phyloP scores from a whole-genome alignment of 192 early-diverging fungal genomes.

The Spizellomyces sp. region DNA sequence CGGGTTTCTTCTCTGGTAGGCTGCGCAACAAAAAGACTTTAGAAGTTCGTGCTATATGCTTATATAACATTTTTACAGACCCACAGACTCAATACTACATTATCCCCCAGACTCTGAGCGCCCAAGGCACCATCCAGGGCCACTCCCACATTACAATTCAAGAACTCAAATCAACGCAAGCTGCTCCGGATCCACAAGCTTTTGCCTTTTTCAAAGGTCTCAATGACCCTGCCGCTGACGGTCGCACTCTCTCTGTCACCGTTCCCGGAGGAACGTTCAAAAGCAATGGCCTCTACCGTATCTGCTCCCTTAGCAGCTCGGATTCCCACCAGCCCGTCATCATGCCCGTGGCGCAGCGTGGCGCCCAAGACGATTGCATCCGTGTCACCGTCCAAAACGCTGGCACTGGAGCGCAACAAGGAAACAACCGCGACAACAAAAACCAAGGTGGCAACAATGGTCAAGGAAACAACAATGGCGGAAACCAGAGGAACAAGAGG shows the following conservation, averaged over 20 bases:
- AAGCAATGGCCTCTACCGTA: conserved; percentile 28
- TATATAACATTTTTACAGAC: conserved; percentile 1
- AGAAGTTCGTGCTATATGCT: too few species aligned
- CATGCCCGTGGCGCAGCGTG: conserved; percentile 47
- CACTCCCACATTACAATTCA: conserved; percentile 53
- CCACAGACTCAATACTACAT: conserved; percentile 34
- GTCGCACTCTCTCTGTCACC: conserved; percentile 26
- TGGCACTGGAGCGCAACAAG: neutral
- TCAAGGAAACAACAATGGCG: neutral
- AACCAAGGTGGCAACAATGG: neutral
- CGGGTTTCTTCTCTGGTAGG: conserved; percentile 40
- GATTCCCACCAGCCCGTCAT: conserved; percentile 43
- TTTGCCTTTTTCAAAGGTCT: conserved; percentile 50
- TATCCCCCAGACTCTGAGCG: conserved; percentile 45
- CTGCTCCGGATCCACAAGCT: conserved; percentile 27
- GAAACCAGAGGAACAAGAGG: neutral
- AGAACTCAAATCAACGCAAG: conserved; percentile 3
- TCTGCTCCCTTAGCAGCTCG: conserved; percentile 37
- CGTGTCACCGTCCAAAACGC: conserved; percentile 32
- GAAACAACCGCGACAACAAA: neutral
- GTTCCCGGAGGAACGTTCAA: conserved; percentile 39
- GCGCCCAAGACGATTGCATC: conserved; percentile 51
- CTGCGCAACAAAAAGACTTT: too few species aligned
- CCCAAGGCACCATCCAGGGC: conserved; percentile 43
- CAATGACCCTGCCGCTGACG: conserved; percentile 37